Evolutionary conservation across 345 rosid species (phyloP).

Genomic region (Nephelium lappaceum): DNA sequence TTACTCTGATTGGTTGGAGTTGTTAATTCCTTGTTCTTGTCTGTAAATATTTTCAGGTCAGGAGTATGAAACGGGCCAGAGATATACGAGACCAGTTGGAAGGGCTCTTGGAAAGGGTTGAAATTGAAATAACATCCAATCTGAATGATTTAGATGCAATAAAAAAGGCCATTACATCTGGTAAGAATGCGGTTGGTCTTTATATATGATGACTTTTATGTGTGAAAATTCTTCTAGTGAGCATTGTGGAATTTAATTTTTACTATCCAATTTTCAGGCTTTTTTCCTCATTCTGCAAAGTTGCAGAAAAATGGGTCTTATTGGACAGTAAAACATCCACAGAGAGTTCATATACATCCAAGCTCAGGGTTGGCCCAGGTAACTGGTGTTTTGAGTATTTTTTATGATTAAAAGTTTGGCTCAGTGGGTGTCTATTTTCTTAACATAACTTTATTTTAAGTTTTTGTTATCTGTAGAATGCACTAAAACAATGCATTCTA

Average conservation of each 20-base stretch:
- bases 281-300: slow-evolving; percentile 86
- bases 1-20: not conserved
- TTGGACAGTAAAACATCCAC: slow-evolving; percentile 87
- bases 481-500: not conserved
- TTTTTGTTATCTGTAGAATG: not conserved
- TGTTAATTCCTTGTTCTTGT: slow-evolving; percentile 17
- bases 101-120: slow-evolving; percentile 96
- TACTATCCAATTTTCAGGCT: slow-evolving; percentile 48
- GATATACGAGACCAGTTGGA: slow-evolving; percentile 93
- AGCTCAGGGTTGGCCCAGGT: slow-evolving; percentile 96
- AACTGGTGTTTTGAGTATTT: slow-evolving; percentile 12
- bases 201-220: slow-evolving; percentile 5
- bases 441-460: not conserved
- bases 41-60: slow-evolving; percentile 54
- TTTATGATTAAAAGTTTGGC: not conserved
- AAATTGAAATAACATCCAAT: slow-evolving; percentile 75
- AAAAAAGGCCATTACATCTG: slow-evolving; percentile 84
- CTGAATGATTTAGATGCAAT: slow-evolving; percentile 66
- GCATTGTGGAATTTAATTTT: slow-evolving; percentile 18
- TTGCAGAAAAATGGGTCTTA: slow-evolving; percentile 93
- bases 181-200: slow-evolving; percentile 34
- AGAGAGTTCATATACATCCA: slow-evolving; percentile 93
- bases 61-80: slow-evolving; percentile 99
- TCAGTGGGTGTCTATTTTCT: not conserved
- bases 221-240: not conserved